Conservation (phyloP, 192 early-diverging fungal genomes). For the Coemansia sp. region DNA sequence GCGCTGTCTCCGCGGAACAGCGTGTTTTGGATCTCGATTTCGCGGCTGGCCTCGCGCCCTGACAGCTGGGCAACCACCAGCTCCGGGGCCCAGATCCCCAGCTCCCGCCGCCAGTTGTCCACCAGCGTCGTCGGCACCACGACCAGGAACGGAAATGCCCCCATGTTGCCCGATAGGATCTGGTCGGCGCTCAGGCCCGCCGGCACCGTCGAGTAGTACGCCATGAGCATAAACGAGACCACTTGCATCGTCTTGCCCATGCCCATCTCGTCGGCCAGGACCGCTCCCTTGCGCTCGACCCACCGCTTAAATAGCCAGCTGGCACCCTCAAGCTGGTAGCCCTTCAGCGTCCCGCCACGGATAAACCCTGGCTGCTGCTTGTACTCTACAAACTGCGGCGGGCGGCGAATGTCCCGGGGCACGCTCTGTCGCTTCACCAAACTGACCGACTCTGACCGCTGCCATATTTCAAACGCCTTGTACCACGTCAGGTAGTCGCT, state of each 20-base stretch:
- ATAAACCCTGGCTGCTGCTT: constrained; percentile 71
- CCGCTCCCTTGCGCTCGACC: constrained; percentile 78
- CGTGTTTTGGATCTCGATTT: constrained; percentile 45
- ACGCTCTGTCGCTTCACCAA: constrained; percentile 3
- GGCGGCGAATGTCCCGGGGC: neutral
- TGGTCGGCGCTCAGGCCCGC: neutral
- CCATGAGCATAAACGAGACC: constrained; percentile 76
- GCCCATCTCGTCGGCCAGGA: constrained; percentile 92
- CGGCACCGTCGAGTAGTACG: constrained; percentile 51
- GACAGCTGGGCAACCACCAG: constrained; percentile 82
- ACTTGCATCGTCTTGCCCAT: constrained; percentile 97
- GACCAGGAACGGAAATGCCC: constrained; percentile 89
- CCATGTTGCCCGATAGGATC: constrained; percentile 46
- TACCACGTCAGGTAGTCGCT: constrained; percentile 15
- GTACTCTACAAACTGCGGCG: constrained; percentile 30
- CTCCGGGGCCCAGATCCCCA: constrained; percentile 87
- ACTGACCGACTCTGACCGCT: constrained; percentile 16
- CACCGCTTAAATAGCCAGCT: constrained; percentile 91
- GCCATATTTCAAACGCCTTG: constrained; percentile 5
- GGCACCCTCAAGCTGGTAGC: constrained; percentile 87
- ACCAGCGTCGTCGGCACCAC: constrained; percentile 94
- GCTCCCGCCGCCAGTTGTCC: constrained; percentile 84
- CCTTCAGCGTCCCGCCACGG: constrained; percentile 70
- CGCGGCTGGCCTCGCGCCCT: constrained; percentile 64
- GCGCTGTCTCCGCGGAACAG: constrained; percentile 8